Percentiles rank a stretch among this genome's conserved stretches.
Conservation (phyloP, 768 basidiomycete genomes). For the Hypsizygus marmoreus region DNA sequence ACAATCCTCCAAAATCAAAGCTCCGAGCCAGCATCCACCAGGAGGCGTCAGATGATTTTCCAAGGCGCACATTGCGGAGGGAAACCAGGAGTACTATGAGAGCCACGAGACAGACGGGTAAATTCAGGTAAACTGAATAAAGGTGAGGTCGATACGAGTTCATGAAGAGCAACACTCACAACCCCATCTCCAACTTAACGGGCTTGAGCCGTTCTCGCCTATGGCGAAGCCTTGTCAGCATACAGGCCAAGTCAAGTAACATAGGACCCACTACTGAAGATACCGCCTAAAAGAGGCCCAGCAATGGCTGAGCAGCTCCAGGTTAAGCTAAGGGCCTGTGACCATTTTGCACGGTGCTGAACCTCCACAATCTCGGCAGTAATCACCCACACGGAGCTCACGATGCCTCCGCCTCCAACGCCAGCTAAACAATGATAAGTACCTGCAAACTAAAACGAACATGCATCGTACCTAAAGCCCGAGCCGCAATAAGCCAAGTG, state of each 20-base stretch:
- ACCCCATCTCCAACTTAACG: constrained; percentile 79
- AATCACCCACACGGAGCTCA: constrained; percentile 83
- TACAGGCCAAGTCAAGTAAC: constrained; percentile 13
- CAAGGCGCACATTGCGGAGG: constrained; percentile 57
- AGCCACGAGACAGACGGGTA: constrained; percentile 70
- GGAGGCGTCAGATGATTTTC: constrained; percentile 47
- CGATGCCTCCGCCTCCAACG: constrained; percentile 86
- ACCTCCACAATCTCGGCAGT: constrained; percentile 83
- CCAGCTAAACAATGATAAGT: constrained; percentile 47
- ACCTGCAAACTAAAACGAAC: background rate
- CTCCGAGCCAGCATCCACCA: constrained; percentile 54
- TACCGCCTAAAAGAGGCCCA: constrained; percentile 79
- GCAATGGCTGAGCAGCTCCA: constrained; percentile 87
- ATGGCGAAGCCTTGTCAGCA: too few relatives aligned
- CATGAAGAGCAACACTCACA: constrained; percentile 53
- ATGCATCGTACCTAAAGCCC: constrained; percentile 43
- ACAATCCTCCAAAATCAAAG: constrained; percentile 84
- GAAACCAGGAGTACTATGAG: constrained; percentile 57
- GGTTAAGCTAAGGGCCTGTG: constrained; percentile 80
- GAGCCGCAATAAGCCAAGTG: constrained; percentile 66
- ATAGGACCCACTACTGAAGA: constrained; percentile 67
- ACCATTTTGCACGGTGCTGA: constrained; percentile 75
- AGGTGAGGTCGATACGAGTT: constrained; percentile 16
- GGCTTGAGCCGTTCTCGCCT: constrained; percentile 34
- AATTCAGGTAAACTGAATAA: constrained; percentile 74